These are phyloP conservation scores for Aspergillus hiratsukae DNA, from an alignment of 2,329 filamentous ascomycete species.

Conservation along the genomic window DNA sequence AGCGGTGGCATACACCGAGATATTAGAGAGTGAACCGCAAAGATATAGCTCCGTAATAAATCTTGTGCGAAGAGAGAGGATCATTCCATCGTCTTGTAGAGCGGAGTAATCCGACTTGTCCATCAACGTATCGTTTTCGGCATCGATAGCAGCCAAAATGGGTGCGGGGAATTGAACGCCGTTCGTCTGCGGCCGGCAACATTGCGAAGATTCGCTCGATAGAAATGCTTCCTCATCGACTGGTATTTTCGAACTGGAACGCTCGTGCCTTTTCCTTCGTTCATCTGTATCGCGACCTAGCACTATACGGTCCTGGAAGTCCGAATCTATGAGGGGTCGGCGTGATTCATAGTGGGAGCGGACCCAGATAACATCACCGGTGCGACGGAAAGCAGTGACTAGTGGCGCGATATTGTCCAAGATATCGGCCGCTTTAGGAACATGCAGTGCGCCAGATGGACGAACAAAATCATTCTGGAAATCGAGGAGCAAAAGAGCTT, in stretches of 20 bases:
- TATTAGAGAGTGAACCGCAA: constrained; percentile 79
- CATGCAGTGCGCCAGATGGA: constrained; percentile 61
- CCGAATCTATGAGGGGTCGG: constrained; percentile 51
- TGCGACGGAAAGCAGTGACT: constrained; percentile 66
- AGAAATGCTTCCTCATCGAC: constrained; percentile 43
- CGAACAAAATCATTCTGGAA: constrained; percentile 86
- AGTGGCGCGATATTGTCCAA: constrained; percentile 63
- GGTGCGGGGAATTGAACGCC: constrained; percentile 50
- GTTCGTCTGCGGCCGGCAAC: constrained; percentile 37
- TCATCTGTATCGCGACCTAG: constrained; percentile 37
- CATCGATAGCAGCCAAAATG: constrained; percentile 48
- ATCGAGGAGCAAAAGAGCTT: constrained; percentile 77
- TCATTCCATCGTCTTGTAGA: constrained; percentile 68
- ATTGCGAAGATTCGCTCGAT: constrained; percentile 28
- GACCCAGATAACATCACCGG: constrained; percentile 78
- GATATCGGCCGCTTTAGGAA: constrained; percentile 61
- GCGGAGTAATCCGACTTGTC: constrained; percentile 84
- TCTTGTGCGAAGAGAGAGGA: constrained; percentile 74
- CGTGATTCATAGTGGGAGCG: constrained; percentile 67
- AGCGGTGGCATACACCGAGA: constrained; percentile 86
- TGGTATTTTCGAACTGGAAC: constrained; percentile 9
- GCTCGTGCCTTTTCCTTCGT: constrained; percentile 9
- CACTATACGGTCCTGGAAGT: constrained; percentile 44
- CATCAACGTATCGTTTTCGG: constrained; percentile 50
- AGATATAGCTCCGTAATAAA: constrained; percentile 87